Evolutionary conservation across 805 yeast species (phyloP).

Genomic region (Candida ascalaphidarum): DNA sequence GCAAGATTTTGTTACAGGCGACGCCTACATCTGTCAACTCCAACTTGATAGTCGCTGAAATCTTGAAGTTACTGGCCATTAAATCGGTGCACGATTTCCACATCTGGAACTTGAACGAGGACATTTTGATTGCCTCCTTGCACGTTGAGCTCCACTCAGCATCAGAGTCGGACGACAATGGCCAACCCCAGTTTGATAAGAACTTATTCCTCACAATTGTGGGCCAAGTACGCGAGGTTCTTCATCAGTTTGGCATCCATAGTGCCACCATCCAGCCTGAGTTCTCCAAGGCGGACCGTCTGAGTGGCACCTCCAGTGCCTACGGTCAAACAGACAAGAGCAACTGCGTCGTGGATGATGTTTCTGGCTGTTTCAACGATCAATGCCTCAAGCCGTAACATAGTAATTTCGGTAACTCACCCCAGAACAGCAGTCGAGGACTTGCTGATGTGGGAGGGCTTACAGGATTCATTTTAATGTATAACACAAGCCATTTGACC

Average conservation of each 20-base stretch:
- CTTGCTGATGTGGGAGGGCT: too few species aligned
- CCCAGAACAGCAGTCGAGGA: too few species aligned
- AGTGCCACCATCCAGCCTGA: constrained; percentile 97
- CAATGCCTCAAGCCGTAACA: too few species aligned
- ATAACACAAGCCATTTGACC: too few species aligned
- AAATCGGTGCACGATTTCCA: constrained; percentile 90
- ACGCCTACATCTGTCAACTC: constrained; percentile 82
- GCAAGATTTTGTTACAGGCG: constrained; percentile 85
- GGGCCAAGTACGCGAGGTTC: constrained; percentile 62
- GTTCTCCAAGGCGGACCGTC: constrained; percentile 29
- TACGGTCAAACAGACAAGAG: constrained; percentile 23
- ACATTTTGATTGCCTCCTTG: constrained; percentile 75
- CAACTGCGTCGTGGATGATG: constrained; percentile 22
- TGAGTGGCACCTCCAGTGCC: constrained; percentile 7
- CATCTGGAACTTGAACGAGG: constrained; percentile 92
- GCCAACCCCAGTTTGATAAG: constrained; percentile 20
- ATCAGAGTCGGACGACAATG: constrained; percentile 41
- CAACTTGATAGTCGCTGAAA: constrained; percentile 61
- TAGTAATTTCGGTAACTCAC: too few species aligned
- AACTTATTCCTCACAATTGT: constrained; percentile 57
- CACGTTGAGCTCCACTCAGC: constrained; percentile 59
- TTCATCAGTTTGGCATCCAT: constrained; percentile 81
- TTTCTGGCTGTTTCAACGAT: constrained; percentile 17
- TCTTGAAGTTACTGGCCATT: constrained; percentile 62
- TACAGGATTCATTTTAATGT: too few species aligned